phyloP scores from a whole-genome alignment of 2,329 filamentous ascomycete species.

The Kalmusia sp. region DNA sequence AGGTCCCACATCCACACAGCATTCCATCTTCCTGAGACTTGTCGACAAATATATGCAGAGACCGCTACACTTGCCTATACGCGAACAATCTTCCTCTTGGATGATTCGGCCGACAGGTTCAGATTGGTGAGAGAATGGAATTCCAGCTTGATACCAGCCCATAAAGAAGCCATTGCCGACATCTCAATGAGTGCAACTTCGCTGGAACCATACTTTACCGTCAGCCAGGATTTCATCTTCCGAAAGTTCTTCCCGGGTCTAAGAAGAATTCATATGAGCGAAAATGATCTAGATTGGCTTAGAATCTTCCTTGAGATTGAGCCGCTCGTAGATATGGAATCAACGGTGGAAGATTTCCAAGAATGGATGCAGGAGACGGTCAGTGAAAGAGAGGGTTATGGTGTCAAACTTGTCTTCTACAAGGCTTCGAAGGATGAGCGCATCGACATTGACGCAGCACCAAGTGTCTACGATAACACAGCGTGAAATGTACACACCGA shows the following conservation, averaged over 20 bases:
- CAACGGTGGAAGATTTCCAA: neutral
- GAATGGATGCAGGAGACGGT: neutral
- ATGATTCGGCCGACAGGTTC: neutral
- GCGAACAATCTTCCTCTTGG: neutral
- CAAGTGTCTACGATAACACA: no score
- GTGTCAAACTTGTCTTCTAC: neutral
- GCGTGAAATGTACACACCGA: no score
- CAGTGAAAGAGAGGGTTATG: neutral
- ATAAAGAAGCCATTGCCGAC: neutral
- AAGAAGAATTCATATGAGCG: no score
- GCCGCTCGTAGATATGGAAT: no score
- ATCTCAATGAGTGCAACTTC: neutral
- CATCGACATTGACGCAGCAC: no score
- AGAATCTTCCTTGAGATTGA: no score
- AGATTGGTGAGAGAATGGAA: neutral
- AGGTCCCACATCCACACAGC: neutral
- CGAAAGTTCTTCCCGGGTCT: neutral
- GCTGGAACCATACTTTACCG: neutral
- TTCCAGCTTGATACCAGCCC: neutral
- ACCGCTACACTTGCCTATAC: slow-evolving; percentile 7
- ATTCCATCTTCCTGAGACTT: slow-evolving; percentile 4
- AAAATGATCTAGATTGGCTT: no score
- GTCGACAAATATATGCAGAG: slow-evolving; percentile 18
- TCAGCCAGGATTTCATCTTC: neutral
- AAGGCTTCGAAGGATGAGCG: neutral